A percentile compares a stretch with the other conserved stretches of the same genome.
phyloP scores from a whole-genome alignment of 768 basidiomycete species.

The Infundibulicybe gibba region DNA sequence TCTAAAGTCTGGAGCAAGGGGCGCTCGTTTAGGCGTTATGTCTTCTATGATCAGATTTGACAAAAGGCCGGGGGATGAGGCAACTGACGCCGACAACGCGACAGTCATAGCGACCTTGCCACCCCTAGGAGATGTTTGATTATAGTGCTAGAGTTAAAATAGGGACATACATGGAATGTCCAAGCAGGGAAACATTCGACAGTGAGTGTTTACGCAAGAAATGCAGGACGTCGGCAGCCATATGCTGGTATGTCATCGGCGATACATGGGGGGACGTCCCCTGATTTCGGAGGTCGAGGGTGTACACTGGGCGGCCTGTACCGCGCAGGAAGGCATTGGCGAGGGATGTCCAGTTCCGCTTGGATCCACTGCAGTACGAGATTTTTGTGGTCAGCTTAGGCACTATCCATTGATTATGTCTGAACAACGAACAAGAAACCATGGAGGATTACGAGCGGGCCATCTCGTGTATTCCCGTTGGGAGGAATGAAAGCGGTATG shows the following conservation, averaged over 20 bases:
- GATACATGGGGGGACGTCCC: constrained; percentile 70
- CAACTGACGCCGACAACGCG: constrained; percentile 42
- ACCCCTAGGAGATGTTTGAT: constrained; percentile 46
- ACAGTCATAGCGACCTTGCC: constrained; percentile 76
- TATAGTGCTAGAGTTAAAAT: not conserved
- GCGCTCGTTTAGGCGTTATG: constrained; percentile 61
- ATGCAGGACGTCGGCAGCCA: constrained; percentile 74
- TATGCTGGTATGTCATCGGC: constrained; percentile 67
- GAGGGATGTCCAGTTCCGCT: constrained; percentile 81
- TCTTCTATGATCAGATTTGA: constrained; percentile 69
- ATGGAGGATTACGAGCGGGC: constrained; percentile 52
- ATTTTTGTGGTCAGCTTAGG: not conserved
- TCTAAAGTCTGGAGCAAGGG: constrained; percentile 56
- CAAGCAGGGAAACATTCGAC: constrained; percentile 65
- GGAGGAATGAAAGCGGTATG: constrained; percentile 11
- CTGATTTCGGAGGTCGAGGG: constrained; percentile 78
- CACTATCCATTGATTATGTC: not conserved
- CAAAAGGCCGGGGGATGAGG: constrained; percentile 27
- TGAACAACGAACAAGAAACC: constrained; percentile 48
- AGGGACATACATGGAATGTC: constrained; percentile 77
- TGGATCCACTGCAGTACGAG: constrained; percentile 56
- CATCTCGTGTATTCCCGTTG: constrained; percentile 23
- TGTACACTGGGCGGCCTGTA: constrained; percentile 62
- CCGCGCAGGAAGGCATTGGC: constrained; percentile 63
- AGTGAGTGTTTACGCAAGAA: constrained; percentile 54